Evolutionary conservation across 345 rosid genomes (phyloP).

Genomic region (Pistacia integerrima): DNA sequence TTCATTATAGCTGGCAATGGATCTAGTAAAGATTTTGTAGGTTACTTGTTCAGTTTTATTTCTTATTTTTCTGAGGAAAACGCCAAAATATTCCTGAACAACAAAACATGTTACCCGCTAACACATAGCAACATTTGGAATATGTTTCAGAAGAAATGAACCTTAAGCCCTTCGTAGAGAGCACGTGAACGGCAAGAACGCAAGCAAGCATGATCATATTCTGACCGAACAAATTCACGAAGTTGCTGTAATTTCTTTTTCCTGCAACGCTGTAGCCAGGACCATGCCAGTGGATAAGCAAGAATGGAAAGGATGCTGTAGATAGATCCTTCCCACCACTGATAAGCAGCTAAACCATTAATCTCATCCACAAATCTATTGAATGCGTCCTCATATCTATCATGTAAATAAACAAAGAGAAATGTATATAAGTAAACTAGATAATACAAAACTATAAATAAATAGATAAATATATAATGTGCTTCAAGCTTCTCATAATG

Average conservation of each 20-base stretch:
- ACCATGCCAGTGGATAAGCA: constrained; percentile 92
- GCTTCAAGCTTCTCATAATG: not conserved
- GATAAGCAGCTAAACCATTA: constrained; percentile 82
- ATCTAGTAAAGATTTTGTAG: not conserved
- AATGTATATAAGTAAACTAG: not conserved
- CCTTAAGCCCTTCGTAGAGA: constrained; percentile 94
- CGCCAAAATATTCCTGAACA: not conserved
- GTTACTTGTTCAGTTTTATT: not conserved
- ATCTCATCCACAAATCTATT: constrained; percentile 87
- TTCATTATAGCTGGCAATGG: not conserved
- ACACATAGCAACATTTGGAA: not conserved
- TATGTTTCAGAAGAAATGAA: constrained; percentile 27
- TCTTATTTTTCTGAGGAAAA: not conserved
- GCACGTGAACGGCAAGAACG: constrained; percentile 98
- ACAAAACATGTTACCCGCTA: not conserved
- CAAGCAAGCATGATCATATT: constrained; percentile 92
- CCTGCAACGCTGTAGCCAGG: constrained; percentile 83
- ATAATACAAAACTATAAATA: not conserved
- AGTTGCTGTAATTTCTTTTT: constrained; percentile 81
- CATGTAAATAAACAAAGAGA: constrained; percentile 17
- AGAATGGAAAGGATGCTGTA: constrained; percentile 70
- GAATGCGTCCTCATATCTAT: constrained; percentile 87
- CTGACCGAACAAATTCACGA: constrained; percentile 94
- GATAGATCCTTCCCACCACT: constrained; percentile 96
- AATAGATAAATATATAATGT: not conserved